phyloP scores from a whole-genome alignment of 2,329 filamentous ascomycete genomes.

The Ustilaginoidea virens region DNA sequence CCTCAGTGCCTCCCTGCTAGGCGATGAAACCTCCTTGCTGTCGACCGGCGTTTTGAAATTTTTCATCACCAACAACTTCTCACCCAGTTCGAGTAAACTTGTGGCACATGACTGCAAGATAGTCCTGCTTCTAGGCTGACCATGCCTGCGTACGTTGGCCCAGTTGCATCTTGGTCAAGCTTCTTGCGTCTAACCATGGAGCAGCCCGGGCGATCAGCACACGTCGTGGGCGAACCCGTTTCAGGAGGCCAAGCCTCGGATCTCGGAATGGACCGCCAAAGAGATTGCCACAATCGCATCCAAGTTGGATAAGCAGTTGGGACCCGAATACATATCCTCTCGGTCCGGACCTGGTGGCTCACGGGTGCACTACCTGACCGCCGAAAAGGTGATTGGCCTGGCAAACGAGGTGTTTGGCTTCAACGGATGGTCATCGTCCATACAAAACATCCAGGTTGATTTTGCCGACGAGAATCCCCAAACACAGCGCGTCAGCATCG shows the following conservation, averaged over 20 bases:
- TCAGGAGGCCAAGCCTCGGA: constrained; percentile 50
- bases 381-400: constrained; percentile 89
- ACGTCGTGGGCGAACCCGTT: constrained; percentile 58
- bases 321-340: constrained; percentile 88
- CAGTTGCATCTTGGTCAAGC: constrained; percentile 5
- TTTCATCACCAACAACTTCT: too few relatives aligned
- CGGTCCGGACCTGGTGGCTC: constrained; percentile 68
- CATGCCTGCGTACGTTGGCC: constrained; percentile 28
- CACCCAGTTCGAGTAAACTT: too few relatives aligned
- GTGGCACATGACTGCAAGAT: not conserved
- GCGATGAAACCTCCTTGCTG: too few relatives aligned
- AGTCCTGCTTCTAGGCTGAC: constrained; percentile 2
- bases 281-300: constrained; percentile 81
- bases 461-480: constrained; percentile 79
- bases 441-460: constrained; percentile 87
- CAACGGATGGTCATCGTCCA: constrained; percentile 95
- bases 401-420: constrained; percentile 94
- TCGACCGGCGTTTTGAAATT: too few relatives aligned
- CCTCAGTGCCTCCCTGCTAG: too few relatives aligned
- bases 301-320: constrained; percentile 81
- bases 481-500: constrained; percentile 66
- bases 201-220: constrained; percentile 53
- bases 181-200: constrained; percentile 7
- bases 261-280: constrained; percentile 73
- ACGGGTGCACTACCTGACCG: constrained; percentile 87